Percentiles rank a stretch among this genome's conserved stretches.
Evolutionary conservation across 148 eudicot species (phyloP).

Genomic region (Silene uniflora): DNA sequence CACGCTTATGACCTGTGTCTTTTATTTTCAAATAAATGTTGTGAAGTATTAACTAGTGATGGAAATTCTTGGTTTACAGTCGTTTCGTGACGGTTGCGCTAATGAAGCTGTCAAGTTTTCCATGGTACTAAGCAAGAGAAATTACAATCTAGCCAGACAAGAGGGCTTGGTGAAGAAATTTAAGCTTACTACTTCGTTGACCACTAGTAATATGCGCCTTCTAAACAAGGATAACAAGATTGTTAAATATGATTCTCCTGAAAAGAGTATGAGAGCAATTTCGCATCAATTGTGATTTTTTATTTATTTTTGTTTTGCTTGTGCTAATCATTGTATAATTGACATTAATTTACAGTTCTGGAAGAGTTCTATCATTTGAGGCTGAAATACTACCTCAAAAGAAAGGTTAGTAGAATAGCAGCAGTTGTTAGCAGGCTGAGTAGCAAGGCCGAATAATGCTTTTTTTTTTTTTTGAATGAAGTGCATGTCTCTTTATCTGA

Average conservation of each 20-base stretch:
- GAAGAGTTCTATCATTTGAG: constrained; percentile 66
- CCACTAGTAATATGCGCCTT: constrained; percentile 94
- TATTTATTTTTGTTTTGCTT: background rate
- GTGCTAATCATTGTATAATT: background rate
- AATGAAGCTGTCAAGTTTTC: constrained; percentile 48
- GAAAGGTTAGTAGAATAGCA: constrained; percentile 52
- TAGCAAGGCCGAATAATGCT: no score
- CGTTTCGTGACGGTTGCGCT: constrained; percentile 34
- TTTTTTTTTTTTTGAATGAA: background rate
- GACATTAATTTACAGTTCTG: constrained; percentile 55
- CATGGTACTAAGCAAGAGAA: constrained; percentile 41
- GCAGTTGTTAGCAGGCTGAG: no score
- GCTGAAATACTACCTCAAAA: constrained; percentile 56
- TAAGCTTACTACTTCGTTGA: constrained; percentile 67
- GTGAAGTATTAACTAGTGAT: background rate
- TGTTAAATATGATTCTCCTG: constrained; percentile 78
- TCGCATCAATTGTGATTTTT: background rate
- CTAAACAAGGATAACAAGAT: constrained; percentile 72
- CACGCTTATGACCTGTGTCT: background rate
- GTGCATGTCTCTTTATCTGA: background rate
- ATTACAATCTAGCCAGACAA: constrained; percentile 52
- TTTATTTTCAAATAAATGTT: background rate
- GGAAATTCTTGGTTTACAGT: constrained; percentile 38
- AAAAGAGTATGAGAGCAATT: constrained; percentile 75
- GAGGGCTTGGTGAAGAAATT: constrained; percentile 93